phyloP scores from a whole-genome alignment of 208 protist genomes.

The Borovskyia barvae region DNA sequence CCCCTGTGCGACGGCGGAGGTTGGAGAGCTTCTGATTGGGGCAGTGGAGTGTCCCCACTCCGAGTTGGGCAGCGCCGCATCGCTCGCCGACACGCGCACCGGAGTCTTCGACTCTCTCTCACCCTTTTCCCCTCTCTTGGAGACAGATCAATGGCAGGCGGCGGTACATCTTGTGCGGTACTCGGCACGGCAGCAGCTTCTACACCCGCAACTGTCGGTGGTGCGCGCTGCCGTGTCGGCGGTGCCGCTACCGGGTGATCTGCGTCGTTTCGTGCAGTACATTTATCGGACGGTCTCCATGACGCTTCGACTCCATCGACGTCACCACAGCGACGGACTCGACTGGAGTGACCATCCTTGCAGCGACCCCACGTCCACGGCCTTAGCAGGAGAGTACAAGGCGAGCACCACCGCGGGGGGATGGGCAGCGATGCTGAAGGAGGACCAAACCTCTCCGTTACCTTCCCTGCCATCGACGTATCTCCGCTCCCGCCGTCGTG shows the following conservation, averaged over 20 bases:
- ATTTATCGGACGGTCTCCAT: slow-evolving; percentile 46
- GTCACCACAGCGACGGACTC: no score
- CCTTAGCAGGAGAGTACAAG: background rate
- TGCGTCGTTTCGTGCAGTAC: slow-evolving; percentile 48
- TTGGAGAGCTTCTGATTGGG: slow-evolving; percentile 26
- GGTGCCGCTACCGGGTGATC: slow-evolving; percentile 31
- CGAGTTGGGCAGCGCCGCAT: background rate
- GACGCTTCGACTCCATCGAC: slow-evolving; percentile 37
- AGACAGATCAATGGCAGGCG: background rate
- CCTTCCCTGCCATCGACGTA: slow-evolving; percentile 5
- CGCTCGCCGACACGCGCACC: background rate
- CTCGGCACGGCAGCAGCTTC: slow-evolving; percentile 4
- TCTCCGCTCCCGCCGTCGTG: slow-evolving; percentile 5
- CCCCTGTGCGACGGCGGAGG: slow-evolving; percentile 31
- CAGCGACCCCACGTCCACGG: background rate
- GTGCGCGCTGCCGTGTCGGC: slow-evolving; percentile 16
- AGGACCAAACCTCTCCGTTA: slow-evolving; percentile 6
- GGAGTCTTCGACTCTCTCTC: background rate
- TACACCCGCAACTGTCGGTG: slow-evolving; percentile 39
- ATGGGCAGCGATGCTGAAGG: background rate
- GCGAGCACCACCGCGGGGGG: background rate
- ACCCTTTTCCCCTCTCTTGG: slow-evolving; percentile 14
- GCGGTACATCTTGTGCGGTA: slow-evolving; percentile 19
- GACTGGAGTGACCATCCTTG: no score
- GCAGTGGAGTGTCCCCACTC: background rate